A percentile compares a stretch with the other conserved stretches of the same genome.
Evolutionary conservation across 2,329 filamentous ascomycete genomes (phyloP).

Genomic region (Aulographum hederae): DNA sequence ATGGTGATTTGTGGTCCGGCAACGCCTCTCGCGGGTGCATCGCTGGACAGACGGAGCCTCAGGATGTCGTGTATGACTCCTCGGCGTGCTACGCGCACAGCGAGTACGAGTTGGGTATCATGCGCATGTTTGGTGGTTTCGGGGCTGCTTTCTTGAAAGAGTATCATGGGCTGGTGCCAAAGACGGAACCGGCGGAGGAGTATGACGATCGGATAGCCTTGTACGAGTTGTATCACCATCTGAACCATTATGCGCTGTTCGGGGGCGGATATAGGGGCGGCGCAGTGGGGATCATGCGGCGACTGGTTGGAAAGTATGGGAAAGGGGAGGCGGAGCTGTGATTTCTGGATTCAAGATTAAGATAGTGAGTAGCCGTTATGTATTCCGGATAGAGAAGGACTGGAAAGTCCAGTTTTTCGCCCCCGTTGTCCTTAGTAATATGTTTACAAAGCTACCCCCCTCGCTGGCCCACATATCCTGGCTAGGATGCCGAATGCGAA

Average conservation of each 20-base stretch:
- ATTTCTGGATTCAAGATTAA: no score
- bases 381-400: no score
- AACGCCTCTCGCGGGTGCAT: slow-evolving; percentile 57
- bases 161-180: slow-evolving; percentile 59
- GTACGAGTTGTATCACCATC: slow-evolving; percentile 81
- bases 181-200: slow-evolving; percentile 62
- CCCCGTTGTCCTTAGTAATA: no score
- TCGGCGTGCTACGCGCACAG: slow-evolving; percentile 68
- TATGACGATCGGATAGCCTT: slow-evolving; percentile 67
- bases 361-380: no score
- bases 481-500: no score
- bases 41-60: slow-evolving; percentile 32
- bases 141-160: slow-evolving; percentile 52
- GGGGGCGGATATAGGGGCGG: slow-evolving; percentile 60
- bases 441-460: no score
- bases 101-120: slow-evolving; percentile 85
- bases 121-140: slow-evolving; percentile 93
- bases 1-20: slow-evolving; percentile 88
- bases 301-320: slow-evolving; percentile 54
- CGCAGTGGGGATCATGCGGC: slow-evolving; percentile 64
- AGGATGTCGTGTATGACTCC: slow-evolving; percentile 72
- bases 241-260: slow-evolving; percentile 79
- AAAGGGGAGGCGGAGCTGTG: no score
- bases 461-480: no score
- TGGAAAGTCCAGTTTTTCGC: no score